Conservation (phyloP, 139 green algal species). For the Tetraselmis striata region DNA sequence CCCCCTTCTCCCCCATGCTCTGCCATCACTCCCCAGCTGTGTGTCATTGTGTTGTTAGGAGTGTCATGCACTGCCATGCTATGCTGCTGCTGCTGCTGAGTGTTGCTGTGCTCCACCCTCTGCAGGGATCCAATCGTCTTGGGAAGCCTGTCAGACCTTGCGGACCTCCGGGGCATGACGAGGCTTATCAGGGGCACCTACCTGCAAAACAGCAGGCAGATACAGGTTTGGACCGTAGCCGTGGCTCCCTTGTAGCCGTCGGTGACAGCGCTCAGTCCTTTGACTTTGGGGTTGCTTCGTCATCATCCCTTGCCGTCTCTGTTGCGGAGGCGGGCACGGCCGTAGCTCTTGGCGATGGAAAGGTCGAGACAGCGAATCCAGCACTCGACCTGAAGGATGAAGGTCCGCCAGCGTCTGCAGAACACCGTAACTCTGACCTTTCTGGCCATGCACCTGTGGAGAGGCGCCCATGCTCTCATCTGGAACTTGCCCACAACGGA, state of each 20-base stretch:
- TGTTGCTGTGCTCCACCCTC: not conserved
- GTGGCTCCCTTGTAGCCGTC: not conserved
- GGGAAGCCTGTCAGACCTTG: not conserved
- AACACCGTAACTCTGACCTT: no score
- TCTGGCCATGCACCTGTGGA: no score
- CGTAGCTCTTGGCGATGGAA: not conserved
- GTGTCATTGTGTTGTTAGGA: no score
- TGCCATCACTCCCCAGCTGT: no score
- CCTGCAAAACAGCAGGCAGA: no score
- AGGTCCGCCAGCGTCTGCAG: no score
- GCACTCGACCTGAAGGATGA: no score
- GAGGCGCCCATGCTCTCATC: not conserved
- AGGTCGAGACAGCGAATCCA: not conserved
- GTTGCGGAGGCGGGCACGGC: not conserved
- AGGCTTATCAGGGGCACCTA: no score
- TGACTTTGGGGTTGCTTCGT: not conserved
- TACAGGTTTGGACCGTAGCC: not conserved
- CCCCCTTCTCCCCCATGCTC: no score
- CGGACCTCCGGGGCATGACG: not conserved
- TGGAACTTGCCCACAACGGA: not conserved
- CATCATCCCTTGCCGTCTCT: not conserved
- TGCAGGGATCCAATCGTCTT: not conserved
- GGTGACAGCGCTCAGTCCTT: not conserved
- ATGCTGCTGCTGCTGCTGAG: not conserved
- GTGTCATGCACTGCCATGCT: no score